A percentile compares a stretch with the other conserved stretches of the same genome.
These are phyloP conservation scores for Aegilops speltoides DNA, from an alignment of 176 grass and related monocot species.

Conservation along the genomic window DNA sequence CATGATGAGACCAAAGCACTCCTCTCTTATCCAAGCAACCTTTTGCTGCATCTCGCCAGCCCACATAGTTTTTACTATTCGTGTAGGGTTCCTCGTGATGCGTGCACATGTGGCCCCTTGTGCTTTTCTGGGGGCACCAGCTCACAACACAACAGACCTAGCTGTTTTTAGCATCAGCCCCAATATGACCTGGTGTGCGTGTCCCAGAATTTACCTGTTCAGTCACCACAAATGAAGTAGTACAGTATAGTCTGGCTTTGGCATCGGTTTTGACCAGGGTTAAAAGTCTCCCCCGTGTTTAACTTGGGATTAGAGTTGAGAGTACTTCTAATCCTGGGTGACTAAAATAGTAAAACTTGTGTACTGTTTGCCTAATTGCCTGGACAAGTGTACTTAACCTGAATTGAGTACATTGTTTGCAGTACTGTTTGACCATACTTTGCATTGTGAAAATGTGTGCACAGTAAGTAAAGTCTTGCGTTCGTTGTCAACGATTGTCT, in stretches of 20 bases:
- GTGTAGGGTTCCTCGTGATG: slow-evolving; percentile 20
- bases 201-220: slow-evolving; percentile 26
- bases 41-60: slow-evolving; percentile 33
- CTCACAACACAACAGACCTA: slow-evolving; percentile 25
- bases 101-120: slow-evolving; percentile 30
- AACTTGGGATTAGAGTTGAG: slow-evolving; percentile 12
- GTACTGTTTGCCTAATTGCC: not conserved
- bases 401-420: slow-evolving; percentile 11
- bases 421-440: slow-evolving; percentile 15
- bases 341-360: slow-evolving; percentile 10
- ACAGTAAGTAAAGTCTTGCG: slow-evolving; percentile 7
- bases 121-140: slow-evolving; percentile 35
- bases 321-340: not conserved
- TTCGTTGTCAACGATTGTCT: slow-evolving; percentile 10
- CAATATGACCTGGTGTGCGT: slow-evolving; percentile 13
- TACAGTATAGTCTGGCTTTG: not conserved
- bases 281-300: not conserved
- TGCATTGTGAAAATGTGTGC: slow-evolving; percentile 4
- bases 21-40: slow-evolving; percentile 25
- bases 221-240: slow-evolving; percentile 8
- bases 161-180: slow-evolving; percentile 7
- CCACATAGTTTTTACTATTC: slow-evolving; percentile 2
- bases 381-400: not conserved
- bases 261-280: not conserved
- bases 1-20: slow-evolving; percentile 39